Percentiles rank a stretch among this genome's conserved stretches.
These are phyloP conservation scores for Grosmannia penicillata DNA, from an alignment of 2,329 filamentous ascomycete species.

Conservation along the genomic window DNA sequence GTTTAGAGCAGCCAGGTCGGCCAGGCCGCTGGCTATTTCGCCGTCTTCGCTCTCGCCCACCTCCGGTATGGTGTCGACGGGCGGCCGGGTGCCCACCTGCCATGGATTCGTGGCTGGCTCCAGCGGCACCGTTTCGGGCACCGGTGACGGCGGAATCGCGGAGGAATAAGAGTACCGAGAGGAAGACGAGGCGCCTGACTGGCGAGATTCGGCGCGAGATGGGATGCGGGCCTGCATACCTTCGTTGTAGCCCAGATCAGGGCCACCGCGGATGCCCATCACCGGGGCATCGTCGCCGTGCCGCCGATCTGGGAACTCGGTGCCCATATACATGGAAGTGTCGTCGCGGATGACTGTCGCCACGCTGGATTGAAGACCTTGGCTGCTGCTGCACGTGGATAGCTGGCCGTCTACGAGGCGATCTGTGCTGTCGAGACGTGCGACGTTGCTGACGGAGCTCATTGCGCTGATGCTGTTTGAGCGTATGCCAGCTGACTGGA, in stretches of 20 bases:
- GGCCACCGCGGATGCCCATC: constrained; percentile 10
- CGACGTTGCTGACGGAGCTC: constrained; percentile 1
- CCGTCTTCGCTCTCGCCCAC: constrained; percentile 3
- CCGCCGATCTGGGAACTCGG: background rate
- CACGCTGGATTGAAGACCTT: no score
- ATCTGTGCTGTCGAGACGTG: background rate
- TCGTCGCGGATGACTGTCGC: no score
- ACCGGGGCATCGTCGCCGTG: constrained; percentile 1
- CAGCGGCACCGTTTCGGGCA: constrained; percentile 5
- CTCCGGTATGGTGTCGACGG: constrained; percentile 8
- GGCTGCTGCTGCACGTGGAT: background rate
- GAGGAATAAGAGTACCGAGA: background rate
- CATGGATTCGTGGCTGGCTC: constrained; percentile 10
- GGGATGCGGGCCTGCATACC: background rate
- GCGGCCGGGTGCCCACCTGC: constrained; percentile 8
- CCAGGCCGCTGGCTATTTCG: no score
- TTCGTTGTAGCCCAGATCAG: constrained; percentile 10
- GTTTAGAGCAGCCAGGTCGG: no score
- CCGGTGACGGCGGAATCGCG: background rate
- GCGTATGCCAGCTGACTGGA: background rate
- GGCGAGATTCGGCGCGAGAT: background rate
- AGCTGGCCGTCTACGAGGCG: background rate
- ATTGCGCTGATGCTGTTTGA: constrained; percentile 3
- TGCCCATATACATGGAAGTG: background rate
- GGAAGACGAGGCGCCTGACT: background rate